Evolutionary conservation across 176 grass and related monocot species (phyloP).

Genomic region (Oryza glumipatula): DNA sequence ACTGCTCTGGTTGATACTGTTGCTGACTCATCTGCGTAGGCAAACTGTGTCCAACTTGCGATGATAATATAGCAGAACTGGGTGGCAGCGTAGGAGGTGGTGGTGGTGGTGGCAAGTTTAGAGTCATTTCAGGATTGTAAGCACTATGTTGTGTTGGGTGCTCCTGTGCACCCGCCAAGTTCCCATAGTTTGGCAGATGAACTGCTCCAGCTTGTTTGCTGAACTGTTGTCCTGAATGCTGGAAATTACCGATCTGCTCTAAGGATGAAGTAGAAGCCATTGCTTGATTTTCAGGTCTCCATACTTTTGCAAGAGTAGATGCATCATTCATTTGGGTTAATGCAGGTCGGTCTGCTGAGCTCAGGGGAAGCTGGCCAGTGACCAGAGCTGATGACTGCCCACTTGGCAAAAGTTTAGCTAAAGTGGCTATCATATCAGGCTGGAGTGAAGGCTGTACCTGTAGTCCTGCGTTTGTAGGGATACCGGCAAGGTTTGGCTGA

Average conservation of each 20-base stretch:
- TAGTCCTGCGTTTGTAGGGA: slow-evolving; percentile 34
- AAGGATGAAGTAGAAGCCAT: slow-evolving; percentile 32
- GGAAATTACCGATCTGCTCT: slow-evolving; percentile 45
- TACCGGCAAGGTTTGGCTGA: slow-evolving; percentile 46
- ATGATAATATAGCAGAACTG: slow-evolving; percentile 37
- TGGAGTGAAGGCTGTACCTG: slow-evolving; percentile 64
- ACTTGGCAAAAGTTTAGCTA: slow-evolving; percentile 77
- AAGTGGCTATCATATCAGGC: slow-evolving; percentile 77
- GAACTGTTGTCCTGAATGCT: slow-evolving; percentile 54
- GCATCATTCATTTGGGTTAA: slow-evolving; percentile 43
- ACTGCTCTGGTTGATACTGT: slow-evolving; percentile 59
- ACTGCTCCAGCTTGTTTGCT: slow-evolving; percentile 40
- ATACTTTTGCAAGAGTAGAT: slow-evolving; percentile 37
- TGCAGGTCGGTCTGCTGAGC: slow-evolving; percentile 18
- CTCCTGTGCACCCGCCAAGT: slow-evolving; percentile 41
- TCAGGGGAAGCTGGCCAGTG: slow-evolving; percentile 50
- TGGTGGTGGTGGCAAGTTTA: slow-evolving; percentile 53
- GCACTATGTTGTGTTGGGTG: slow-evolving; percentile 44
- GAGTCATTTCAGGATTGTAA: slow-evolving; percentile 52
- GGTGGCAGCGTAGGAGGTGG: slow-evolving; percentile 22
- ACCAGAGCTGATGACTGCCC: slow-evolving; percentile 42
- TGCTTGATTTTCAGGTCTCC: slow-evolving; percentile 47
- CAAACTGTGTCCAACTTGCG: slow-evolving; percentile 46
- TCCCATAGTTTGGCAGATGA: slow-evolving; percentile 51
- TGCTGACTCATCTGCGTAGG: slow-evolving; percentile 56